Conservation (phyloP, 345 rosid genomes). For the Odontarrhena argentea region DNA sequence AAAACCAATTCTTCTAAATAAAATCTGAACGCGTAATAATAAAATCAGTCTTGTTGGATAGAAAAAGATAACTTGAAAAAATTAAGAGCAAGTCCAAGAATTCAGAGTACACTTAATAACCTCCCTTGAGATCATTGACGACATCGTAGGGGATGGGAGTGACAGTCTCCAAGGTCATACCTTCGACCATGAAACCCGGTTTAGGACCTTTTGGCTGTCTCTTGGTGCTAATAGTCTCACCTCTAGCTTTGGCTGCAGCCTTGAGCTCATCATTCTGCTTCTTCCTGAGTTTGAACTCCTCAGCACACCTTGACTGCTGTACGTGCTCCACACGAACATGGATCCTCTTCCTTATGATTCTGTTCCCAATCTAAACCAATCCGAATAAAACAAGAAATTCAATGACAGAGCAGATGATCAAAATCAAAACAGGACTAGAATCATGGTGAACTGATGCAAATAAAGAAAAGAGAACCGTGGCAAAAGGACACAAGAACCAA, state of each 20-base stretch:
- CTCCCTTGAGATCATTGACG: conserved; percentile 83
- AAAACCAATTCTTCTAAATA: too few relatives aligned
- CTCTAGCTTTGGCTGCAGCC: conserved; percentile 71
- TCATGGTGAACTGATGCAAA: background rate
- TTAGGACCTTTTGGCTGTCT: conserved; percentile 76
- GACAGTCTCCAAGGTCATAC: conserved; percentile 69
- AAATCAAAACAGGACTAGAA: background rate
- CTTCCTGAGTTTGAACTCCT: conserved; percentile 63
- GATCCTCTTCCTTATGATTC: conserved; percentile 74
- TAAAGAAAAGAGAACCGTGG: background rate
- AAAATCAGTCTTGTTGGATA: too few relatives aligned
- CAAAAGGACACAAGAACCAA: background rate
- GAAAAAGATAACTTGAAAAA: too few relatives aligned
- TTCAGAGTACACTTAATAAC: conserved; percentile 41
- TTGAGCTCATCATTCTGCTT: conserved; percentile 55
- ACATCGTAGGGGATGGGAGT: conserved; percentile 86
- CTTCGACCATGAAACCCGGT: conserved; percentile 83
- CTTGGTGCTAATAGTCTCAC: conserved; percentile 70
- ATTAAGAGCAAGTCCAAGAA: background rate
- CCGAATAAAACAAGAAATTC: background rate
- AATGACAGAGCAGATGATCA: background rate
- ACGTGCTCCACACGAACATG: conserved; percentile 79
- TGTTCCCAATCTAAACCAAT: conserved; percentile 53
- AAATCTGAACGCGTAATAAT: too few relatives aligned
- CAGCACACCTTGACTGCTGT: conserved; percentile 68